Conservation (phyloP, 495 filamentous ascomycete genomes). For the Penicillium paxilli region DNA sequence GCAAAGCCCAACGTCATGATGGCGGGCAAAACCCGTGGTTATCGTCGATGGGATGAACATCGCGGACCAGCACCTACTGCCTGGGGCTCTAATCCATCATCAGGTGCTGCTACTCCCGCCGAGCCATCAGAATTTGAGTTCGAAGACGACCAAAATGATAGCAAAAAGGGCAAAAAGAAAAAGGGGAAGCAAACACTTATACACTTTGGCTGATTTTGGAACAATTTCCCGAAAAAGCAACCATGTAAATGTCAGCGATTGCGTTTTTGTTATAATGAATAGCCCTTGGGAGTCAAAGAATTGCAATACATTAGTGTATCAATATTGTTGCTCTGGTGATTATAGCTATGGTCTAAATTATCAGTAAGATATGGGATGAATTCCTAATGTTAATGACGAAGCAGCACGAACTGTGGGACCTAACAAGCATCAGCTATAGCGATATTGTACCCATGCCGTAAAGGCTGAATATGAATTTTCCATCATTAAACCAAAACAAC, state of each 20-base stretch:
- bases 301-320: not conserved
- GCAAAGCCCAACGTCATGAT: slow-evolving; percentile 77
- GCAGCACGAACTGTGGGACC: too few species aligned
- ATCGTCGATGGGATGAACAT: slow-evolving; percentile 66
- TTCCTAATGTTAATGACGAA: too few species aligned
- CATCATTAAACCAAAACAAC: slow-evolving; percentile 8
- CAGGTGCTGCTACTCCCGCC: slow-evolving; percentile 25
- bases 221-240: not conserved
- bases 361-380: not conserved
- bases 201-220: slow-evolving; percentile 48
- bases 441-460: not conserved
- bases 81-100: slow-evolving; percentile 41
- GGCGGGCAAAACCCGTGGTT: slow-evolving; percentile 73
- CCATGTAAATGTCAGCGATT: not conserved
- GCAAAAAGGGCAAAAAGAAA: slow-evolving; percentile 75
- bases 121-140: slow-evolving; percentile 27
- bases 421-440: not conserved
- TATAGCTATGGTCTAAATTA: not conserved
- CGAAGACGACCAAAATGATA: slow-evolving; percentile 41
- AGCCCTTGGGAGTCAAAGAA: too few species aligned
- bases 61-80: slow-evolving; percentile 37
- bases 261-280: not conserved
- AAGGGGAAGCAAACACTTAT: slow-evolving; percentile 77
- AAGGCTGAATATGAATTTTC: not conserved
- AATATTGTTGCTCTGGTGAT: not conserved